Evolutionary conservation across 768 basidiomycete species (phyloP).

Genomic region (Leucocoprinus leucothites): DNA sequence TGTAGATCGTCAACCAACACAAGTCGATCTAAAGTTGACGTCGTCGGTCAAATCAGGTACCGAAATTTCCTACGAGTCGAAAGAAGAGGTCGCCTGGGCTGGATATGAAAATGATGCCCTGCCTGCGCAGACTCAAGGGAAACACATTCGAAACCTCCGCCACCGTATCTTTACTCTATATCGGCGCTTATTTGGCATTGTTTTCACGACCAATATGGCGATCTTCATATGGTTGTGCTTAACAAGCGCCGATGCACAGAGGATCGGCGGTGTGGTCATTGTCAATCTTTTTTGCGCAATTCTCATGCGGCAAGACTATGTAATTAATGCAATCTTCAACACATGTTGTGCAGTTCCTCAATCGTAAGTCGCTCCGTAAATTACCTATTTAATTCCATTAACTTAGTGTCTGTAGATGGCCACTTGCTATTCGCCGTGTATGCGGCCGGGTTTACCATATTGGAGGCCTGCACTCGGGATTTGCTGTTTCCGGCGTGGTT

Average conservation of each 20-base stretch:
- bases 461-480: conserved; percentile 60
- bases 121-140: conserved; percentile 49
- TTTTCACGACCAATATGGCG: conserved; percentile 53
- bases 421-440: conserved; percentile 48
- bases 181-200: conserved; percentile 55
- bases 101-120: conserved; percentile 49
- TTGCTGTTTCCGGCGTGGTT: conserved; percentile 48
- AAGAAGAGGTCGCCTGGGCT: conserved; percentile 43
- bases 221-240: conserved; percentile 43
- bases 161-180: conserved; percentile 55
- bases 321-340: conserved; percentile 56
- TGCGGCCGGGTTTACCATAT: conserved; percentile 58
- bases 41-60: conserved; percentile 21
- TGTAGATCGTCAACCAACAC: conserved; percentile 12
- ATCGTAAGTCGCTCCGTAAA: conserved; percentile 33
- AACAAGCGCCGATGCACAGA: conserved; percentile 30
- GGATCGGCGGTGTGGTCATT: conserved; percentile 37
- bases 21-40: conserved; percentile 10
- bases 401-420: conserved; percentile 38
- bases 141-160: conserved; percentile 47
- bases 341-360: conserved; percentile 46
- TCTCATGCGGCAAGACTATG: conserved; percentile 53
- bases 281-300: conserved; percentile 48
- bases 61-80: conserved; percentile 25
- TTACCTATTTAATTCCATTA: not conserved